Evolutionary conservation across 352 stramenopile species (phyloP), one percentile per base, ranked within the genome.

Genomic region (Globisporangium canariense): DNA sequence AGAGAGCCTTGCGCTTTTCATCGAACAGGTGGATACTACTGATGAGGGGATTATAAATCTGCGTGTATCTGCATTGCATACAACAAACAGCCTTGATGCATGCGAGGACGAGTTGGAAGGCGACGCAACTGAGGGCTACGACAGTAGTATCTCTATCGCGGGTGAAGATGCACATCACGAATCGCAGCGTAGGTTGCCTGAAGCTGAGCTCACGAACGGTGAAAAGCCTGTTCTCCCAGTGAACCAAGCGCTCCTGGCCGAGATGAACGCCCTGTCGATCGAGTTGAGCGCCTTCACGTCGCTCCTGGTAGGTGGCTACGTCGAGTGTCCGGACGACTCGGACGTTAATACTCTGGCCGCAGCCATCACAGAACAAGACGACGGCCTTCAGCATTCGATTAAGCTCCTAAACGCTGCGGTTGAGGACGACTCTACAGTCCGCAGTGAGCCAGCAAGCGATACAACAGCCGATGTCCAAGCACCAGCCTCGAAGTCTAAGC

Each of bases 261-360:
- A 45, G 25, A 57, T 62, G 28, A 49, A 69, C 55, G 36, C 49
- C 1, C 62, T 83, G 32, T 56, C 55, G 7, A 28, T 60, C 28
- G 74, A 81, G 16, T 25, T 84, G 20, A 65, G 71, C 13, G 67
- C 10, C 0, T 60, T 81, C 68, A 32, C 74, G 6, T 54, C 30
- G 7, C 51, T 64, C 51, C 30, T 75, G 14, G 41, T 20, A n/a
- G 58, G 53, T 22, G 25, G 2, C 47, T 28, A 20, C 20, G 32
- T 36, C 38, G 22, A 30, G 0, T 36, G 2, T 8, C 20, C 34
- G 10, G 13, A 30, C 3, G 45, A 32, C 10, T 55, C 22, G 2
- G 45, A 55, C 4, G 46, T 13, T 20, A 32, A 36, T 2, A 20
- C 8, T 14, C 25, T 41, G 4, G 36, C 6, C 36, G 3, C 28